These are phyloP conservation scores for Trametes maxima DNA, from an alignment of 768 basidiomycete species.

Conservation along the genomic window DNA sequence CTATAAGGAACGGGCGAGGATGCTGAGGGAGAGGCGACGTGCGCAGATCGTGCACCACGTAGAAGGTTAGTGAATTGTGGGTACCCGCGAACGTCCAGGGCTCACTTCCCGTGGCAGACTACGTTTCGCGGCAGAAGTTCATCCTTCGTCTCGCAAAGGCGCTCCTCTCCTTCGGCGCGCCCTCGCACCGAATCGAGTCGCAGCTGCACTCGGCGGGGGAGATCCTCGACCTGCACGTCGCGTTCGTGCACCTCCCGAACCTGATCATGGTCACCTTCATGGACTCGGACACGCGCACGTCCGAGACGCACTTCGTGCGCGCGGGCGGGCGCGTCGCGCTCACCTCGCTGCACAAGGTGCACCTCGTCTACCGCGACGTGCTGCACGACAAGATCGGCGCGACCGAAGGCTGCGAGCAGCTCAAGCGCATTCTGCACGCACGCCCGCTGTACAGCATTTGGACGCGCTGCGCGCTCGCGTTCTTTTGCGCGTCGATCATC, in stretches of 20 bases:
- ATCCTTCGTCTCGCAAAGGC: constrained; percentile 85
- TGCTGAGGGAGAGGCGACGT: constrained; percentile 20
- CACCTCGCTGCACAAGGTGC: constrained; percentile 79
- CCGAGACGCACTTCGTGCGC: constrained; percentile 85
- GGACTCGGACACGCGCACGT: constrained; percentile 69
- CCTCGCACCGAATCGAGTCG: constrained; percentile 89
- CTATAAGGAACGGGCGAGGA: constrained; percentile 17
- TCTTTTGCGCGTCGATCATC: constrained; percentile 77
- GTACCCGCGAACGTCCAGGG: neutral
- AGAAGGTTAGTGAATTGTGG: constrained; percentile 22
- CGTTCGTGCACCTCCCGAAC: constrained; percentile 81
- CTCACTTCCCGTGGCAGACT: neutral
- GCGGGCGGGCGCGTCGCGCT: constrained; percentile 80
- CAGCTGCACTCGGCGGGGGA: constrained; percentile 80
- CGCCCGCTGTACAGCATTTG: constrained; percentile 70
- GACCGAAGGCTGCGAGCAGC: constrained; percentile 66
- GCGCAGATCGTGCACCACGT: constrained; percentile 26
- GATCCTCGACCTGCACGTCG: constrained; percentile 77
- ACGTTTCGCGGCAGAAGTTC: constrained; percentile 53
- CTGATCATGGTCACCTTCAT: constrained; percentile 83
- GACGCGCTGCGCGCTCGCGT: constrained; percentile 72
- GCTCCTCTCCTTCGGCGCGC: constrained; percentile 90
- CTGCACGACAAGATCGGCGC: constrained; percentile 81
- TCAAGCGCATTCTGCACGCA: constrained; percentile 63
- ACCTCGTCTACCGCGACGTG: constrained; percentile 83